Percentiles rank a stretch among this genome's conserved stretches.
Conservation (phyloP, 257 asterid species). For the Phtheirospermum japonicum region DNA sequence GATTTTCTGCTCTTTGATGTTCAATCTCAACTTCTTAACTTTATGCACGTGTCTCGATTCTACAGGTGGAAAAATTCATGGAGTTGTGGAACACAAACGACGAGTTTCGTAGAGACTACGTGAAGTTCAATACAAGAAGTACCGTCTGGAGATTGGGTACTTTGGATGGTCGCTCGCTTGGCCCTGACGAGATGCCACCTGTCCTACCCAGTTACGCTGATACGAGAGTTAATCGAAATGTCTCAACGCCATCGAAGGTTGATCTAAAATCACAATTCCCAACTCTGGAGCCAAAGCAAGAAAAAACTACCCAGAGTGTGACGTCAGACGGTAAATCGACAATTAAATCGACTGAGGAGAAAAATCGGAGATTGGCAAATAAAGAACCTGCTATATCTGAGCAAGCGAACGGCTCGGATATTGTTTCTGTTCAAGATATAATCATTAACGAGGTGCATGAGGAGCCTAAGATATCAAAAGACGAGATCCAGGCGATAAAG, state of each 20-base stretch:
- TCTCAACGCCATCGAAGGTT: slow-evolving; percentile 26
- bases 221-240: slow-evolving; percentile 37
- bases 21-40: slow-evolving; percentile 10
- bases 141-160: slow-evolving; percentile 69
- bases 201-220: slow-evolving; percentile 39
- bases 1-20: neutral
- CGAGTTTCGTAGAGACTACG: slow-evolving; percentile 55
- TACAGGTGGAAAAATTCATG: slow-evolving; percentile 58
- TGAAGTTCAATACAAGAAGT: slow-evolving; percentile 48
- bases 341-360: slow-evolving; percentile 30
- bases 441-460: slow-evolving; percentile 20
- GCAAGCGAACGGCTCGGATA: slow-evolving; percentile 31
- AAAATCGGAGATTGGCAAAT: slow-evolving; percentile 25
- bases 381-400: slow-evolving; percentile 23
- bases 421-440: slow-evolving; percentile 26
- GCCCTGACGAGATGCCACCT: slow-evolving; percentile 66
- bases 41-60: neutral
- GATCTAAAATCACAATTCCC: slow-evolving; percentile 29
- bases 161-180: slow-evolving; percentile 73
- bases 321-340: slow-evolving; percentile 12
- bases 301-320: slow-evolving; percentile 24
- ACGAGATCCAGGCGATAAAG: slow-evolving; percentile 49
- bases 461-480: slow-evolving; percentile 37
- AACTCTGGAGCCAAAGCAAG: slow-evolving; percentile 33
- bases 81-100: slow-evolving; percentile 54